These are phyloP conservation scores for Rubia peregrina DNA, from an alignment of 305 asterid genomes.

Conservation along the genomic window DNA sequence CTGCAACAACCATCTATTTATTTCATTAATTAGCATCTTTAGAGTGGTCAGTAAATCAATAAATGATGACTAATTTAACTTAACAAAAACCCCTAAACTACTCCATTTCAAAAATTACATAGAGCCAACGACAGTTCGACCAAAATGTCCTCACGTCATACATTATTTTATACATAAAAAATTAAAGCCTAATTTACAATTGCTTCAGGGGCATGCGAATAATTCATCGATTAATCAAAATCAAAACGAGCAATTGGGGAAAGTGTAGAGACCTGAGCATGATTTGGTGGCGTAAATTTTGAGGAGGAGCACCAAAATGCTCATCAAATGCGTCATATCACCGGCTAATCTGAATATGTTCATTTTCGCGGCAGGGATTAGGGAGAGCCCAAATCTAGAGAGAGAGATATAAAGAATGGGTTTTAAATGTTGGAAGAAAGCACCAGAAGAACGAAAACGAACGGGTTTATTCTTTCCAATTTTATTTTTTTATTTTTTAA, in stretches of 20 bases:
- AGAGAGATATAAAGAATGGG: background rate
- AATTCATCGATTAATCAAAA: background rate
- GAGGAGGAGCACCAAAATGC: slow-evolving; percentile 81
- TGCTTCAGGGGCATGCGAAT: background rate
- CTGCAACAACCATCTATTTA: background rate
- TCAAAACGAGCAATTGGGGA: slow-evolving; percentile 8
- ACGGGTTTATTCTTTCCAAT: background rate
- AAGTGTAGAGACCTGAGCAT: slow-evolving; percentile 58
- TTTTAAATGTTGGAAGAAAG: slow-evolving; percentile 6
- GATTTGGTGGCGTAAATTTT: slow-evolving; percentile 91
- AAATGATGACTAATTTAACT: background rate
- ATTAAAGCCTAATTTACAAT: too few species aligned
- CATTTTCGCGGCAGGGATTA: slow-evolving; percentile 32
- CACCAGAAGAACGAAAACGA: background rate
- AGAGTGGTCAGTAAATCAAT: background rate
- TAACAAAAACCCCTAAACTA: slow-evolving; percentile 5
- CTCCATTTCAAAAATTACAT: background rate
- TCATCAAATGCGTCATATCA: slow-evolving; percentile 89
- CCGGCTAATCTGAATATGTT: slow-evolving; percentile 87
- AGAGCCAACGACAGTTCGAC: background rate
- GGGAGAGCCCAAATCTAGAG: background rate
- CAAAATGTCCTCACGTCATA: background rate
- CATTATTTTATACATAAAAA: background rate
- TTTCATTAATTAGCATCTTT: background rate
- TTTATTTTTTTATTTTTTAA: too few species aligned